Conservation (phyloP, 176 grass and related monocot genomes). For the Otatea glauca region DNA sequence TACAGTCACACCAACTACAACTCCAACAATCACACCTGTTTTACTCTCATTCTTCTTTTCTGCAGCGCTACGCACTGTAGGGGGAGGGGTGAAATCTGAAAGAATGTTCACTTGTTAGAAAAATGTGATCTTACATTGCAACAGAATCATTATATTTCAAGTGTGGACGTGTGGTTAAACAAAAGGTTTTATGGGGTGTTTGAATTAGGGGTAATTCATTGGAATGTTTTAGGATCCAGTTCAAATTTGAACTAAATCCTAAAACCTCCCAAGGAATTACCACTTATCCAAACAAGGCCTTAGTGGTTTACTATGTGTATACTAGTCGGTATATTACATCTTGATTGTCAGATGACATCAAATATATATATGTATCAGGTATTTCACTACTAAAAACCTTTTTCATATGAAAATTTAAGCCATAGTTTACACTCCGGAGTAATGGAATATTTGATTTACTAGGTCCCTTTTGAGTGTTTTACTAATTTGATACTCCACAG, state of each 20-base stretch:
- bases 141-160: conserved; percentile 5
- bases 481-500: not conserved
- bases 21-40: conserved; percentile 57
- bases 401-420: not conserved
- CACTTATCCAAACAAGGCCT: no score
- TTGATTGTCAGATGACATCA: no score
- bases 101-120: conserved; percentile 44
- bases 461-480: not conserved
- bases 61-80: conserved; percentile 52
- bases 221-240: no score
- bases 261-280: no score
- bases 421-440: not conserved
- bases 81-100: conserved; percentile 71
- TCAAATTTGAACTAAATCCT: no score
- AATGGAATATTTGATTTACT: conserved; percentile 16
- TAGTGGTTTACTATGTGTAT: not conserved
- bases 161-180: not conserved
- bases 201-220: no score
- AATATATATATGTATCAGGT: no score
- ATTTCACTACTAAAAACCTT: no score
- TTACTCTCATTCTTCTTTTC: conserved; percentile 48
- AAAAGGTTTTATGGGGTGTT: no score
- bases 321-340: not conserved
- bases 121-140: not conserved
- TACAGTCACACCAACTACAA: conserved; percentile 54